These are phyloP conservation scores for Golovinomyces cichoracearum DNA, from an alignment of 2,329 filamentous ascomycete species.

Conservation along the genomic window DNA sequence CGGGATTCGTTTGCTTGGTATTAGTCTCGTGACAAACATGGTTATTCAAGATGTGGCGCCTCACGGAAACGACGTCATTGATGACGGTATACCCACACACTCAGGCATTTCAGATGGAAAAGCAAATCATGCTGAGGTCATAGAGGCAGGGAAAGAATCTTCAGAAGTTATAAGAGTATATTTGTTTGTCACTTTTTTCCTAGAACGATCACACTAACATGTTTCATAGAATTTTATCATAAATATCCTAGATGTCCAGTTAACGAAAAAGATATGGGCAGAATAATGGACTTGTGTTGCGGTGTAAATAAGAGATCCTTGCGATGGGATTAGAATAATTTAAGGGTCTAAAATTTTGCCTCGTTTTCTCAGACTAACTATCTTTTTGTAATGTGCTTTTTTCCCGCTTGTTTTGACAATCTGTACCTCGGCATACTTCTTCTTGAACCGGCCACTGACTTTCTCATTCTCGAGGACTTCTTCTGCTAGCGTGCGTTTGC, in stretches of 20 bases:
- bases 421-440: slow-evolving; percentile 71
- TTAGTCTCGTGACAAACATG: slow-evolving; percentile 40
- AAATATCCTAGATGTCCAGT: too few species aligned
- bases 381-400: slow-evolving; percentile 64
- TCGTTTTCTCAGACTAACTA: slow-evolving; percentile 29
- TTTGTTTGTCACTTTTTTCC: too few species aligned
- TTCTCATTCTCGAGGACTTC: slow-evolving; percentile 49
- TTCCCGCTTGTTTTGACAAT: slow-evolving; percentile 61
- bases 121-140: slow-evolving; percentile 38
- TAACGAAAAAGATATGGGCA: too few species aligned
- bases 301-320: too few species aligned
- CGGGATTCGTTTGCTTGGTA: slow-evolving; percentile 34
- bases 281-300: too few species aligned
- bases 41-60: slow-evolving; percentile 32
- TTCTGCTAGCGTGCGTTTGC: slow-evolving; percentile 65
- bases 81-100: slow-evolving; percentile 28
- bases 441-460: slow-evolving; percentile 46
- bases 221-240: too few species aligned
- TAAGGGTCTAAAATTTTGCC: too few species aligned
- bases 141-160: slow-evolving; percentile 32
- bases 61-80: slow-evolving; percentile 19
- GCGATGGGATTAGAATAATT: too few species aligned
- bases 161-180: slow-evolving; percentile 22
- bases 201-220: too few species aligned
- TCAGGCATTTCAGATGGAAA: slow-evolving; percentile 31